Evolutionary conservation across 495 filamentous ascomycete genomes (phyloP).

Genomic region (Aspergillus cavernicola): DNA sequence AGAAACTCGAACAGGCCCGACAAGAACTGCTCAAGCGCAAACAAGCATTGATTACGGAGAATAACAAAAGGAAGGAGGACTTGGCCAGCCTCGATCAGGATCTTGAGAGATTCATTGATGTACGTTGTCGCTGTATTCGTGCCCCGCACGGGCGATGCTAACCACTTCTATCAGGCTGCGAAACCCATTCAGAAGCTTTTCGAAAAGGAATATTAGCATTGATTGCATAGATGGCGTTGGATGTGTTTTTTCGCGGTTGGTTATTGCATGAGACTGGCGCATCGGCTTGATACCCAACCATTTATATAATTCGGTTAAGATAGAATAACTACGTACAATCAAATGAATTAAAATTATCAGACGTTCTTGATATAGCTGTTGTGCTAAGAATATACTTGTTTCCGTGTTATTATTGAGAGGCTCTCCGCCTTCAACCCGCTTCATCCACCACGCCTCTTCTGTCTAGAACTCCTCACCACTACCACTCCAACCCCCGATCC

Average conservation of each 20-base stretch:
- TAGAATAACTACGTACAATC: background rate
- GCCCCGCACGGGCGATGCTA: constrained; percentile 5
- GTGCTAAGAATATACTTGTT: too few relatives aligned
- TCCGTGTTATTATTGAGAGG: too few relatives aligned
- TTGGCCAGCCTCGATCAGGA: constrained; percentile 83
- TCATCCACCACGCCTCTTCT: constrained; percentile 2
- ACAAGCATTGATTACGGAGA: constrained; percentile 85
- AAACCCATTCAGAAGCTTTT: constrained; percentile 83
- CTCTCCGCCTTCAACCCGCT: constrained; percentile 9
- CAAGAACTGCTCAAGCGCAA: constrained; percentile 86
- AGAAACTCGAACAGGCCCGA: constrained; percentile 80
- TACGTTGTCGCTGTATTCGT: constrained; percentile 19
- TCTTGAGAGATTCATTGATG: constrained; percentile 84
- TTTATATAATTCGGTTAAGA: constrained; percentile 3
- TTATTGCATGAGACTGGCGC: constrained; percentile 23
- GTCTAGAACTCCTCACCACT: background rate
- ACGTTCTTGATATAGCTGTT: too few relatives aligned
- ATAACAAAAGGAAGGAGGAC: constrained; percentile 93
- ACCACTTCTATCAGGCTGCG: constrained; percentile 54
- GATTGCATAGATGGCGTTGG: background rate
- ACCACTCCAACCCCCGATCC: background rate
- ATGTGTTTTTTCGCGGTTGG: too few relatives aligned
- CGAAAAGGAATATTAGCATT: constrained; percentile 61
- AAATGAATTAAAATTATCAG: too few relatives aligned
- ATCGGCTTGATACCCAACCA: constrained; percentile 34